phyloP scores from a whole-genome alignment of 2,329 filamentous ascomycete species.

The Davidsoniella virescens region DNA sequence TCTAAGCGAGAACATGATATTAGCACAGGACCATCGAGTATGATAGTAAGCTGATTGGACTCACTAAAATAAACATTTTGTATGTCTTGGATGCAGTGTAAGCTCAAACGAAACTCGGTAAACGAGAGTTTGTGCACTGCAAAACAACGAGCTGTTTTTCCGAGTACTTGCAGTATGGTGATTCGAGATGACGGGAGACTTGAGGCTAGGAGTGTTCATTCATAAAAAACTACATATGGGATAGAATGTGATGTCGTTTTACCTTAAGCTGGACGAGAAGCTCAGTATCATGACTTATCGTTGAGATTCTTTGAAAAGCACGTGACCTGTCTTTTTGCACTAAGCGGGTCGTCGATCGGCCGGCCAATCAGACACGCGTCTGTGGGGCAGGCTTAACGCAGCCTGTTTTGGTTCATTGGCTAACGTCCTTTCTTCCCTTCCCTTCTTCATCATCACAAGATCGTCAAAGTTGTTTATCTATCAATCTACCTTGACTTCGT shows the following conservation, averaged over 20 bases:
- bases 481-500: too few species aligned
- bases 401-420: too few species aligned
- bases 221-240: background rate
- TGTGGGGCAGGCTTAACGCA: background rate
- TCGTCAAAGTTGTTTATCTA: too few species aligned
- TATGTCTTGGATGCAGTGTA: background rate
- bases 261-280: background rate
- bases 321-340: slow-evolving; percentile 1
- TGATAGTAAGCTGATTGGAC: slow-evolving; percentile 12
- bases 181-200: background rate
- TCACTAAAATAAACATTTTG: slow-evolving; percentile 34
- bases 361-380: slow-evolving; percentile 4
- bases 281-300: background rate
- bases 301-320: background rate
- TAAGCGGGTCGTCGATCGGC: background rate
- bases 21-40: slow-evolving; percentile 4
- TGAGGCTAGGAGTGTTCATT: background rate
- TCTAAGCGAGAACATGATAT: slow-evolving; percentile 33
- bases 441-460: background rate
- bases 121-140: too few species aligned
- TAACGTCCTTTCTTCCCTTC: background rate
- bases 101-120: too few species aligned
- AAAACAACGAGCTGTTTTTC: too few species aligned
- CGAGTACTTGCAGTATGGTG: too few species aligned
- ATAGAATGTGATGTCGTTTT: background rate